Percentiles rank a stretch among this genome's conserved stretches.
Evolutionary conservation across 2,329 filamentous ascomycete genomes (phyloP).

Genomic region (Celoporthe dispersa): DNA sequence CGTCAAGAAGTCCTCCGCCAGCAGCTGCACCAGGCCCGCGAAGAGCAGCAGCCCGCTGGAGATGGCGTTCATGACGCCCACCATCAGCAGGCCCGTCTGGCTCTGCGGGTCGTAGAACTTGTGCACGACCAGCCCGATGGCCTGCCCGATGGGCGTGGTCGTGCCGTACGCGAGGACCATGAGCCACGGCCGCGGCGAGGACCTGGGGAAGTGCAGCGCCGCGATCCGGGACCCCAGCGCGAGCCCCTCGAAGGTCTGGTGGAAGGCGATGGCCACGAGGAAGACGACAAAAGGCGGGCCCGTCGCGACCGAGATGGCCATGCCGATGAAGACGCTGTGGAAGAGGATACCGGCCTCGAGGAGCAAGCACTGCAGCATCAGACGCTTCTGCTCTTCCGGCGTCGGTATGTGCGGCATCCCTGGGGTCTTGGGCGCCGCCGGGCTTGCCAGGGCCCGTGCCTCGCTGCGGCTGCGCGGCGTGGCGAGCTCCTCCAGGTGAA

Average conservation of each 20-base stretch:
- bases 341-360: conserved; percentile 85
- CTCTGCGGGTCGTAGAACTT: conserved; percentile 80
- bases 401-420: conserved; percentile 39
- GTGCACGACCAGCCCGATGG: conserved; percentile 78
- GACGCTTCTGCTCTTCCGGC: conserved; percentile 65
- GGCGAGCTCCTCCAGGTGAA: conserved; percentile 66
- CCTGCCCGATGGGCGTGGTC: conserved; percentile 82
- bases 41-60: conserved; percentile 81
- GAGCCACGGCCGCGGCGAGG: conserved; percentile 78
- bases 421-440: conserved; percentile 31
- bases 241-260: conserved; percentile 88
- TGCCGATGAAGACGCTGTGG: conserved; percentile 84
- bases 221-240: conserved; percentile 85
- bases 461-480: conserved; percentile 32
- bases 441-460: conserved; percentile 32
- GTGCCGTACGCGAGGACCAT: conserved; percentile 79
- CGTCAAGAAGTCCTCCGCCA: conserved; percentile 82
- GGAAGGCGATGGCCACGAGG: conserved; percentile 79
- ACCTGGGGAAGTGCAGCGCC: conserved; percentile 75
- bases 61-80: conserved; percentile 87
- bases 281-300: conserved; percentile 81
- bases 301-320: conserved; percentile 81
- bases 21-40: conserved; percentile 80
- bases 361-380: conserved; percentile 77
- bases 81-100: conserved; percentile 76